Conservation (phyloP, 441 rosid genomes). For the Syzygium malaccense region DNA sequence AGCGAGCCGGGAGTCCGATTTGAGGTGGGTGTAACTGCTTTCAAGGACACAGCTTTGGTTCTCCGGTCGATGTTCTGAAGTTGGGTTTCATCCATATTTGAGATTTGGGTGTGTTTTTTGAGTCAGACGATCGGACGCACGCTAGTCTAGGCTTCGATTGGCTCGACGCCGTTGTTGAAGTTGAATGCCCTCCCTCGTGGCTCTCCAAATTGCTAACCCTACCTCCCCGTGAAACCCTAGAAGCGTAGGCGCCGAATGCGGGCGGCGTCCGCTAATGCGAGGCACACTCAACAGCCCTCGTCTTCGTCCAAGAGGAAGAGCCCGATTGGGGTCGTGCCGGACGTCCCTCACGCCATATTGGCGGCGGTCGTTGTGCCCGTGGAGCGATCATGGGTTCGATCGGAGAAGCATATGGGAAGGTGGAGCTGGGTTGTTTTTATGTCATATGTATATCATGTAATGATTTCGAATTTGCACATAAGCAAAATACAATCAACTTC, state of each 20-base stretch:
- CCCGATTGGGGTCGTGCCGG: slow-evolving; percentile 56
- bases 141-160: slow-evolving; percentile 33
- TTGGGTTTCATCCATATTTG: not conserved
- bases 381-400: slow-evolving; percentile 86
- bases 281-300: slow-evolving; percentile 36
- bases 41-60: not conserved
- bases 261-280: slow-evolving; percentile 45
- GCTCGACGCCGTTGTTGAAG: slow-evolving; percentile 26
- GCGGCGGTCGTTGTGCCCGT: slow-evolving; percentile 67
- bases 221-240: slow-evolving; percentile 43
- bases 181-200: slow-evolving; percentile 24
- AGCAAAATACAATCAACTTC: not conserved
- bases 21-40: not conserved
- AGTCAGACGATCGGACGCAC: slow-evolving; percentile 49
- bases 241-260: slow-evolving; percentile 17
- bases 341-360: slow-evolving; percentile 60
- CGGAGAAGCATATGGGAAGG: slow-evolving; percentile 93
- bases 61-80: not conserved
- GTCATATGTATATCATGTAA: not conserved
- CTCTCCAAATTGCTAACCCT: slow-evolving; percentile 39
- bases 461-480: not conserved
- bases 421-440: slow-evolving; percentile 78
- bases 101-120: not conserved
- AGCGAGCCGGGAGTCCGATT: not conserved
- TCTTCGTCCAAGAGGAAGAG: slow-evolving; percentile 33